Evolutionary conservation across 2,329 filamentous ascomycete genomes (phyloP).

Genomic region (Geoglossum cookeanum): DNA sequence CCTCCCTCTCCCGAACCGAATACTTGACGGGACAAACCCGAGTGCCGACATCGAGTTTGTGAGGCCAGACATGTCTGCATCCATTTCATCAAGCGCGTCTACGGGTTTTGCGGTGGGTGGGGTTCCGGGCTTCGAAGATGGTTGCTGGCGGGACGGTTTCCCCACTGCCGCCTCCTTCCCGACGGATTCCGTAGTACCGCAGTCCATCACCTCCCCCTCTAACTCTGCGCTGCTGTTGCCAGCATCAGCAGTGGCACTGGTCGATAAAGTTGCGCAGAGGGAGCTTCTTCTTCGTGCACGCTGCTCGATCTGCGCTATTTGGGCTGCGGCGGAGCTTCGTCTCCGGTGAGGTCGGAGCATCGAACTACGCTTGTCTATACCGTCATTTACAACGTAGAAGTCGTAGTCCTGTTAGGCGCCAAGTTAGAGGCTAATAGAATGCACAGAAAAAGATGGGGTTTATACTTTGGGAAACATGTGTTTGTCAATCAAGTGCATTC

Average conservation of each 20-base stretch:
- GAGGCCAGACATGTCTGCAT: conserved; percentile 18
- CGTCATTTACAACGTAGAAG: conserved; percentile 69
- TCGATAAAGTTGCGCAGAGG: background rate
- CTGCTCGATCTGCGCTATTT: conserved; percentile 7
- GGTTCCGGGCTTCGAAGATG: background rate
- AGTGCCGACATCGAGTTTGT: conserved; percentile 50
- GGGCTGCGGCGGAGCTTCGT: conserved; percentile 11
- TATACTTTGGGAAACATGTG: conserved; percentile 61
- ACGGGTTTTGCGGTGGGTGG: background rate
- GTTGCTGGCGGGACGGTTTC: background rate
- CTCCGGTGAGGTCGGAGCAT: conserved; percentile 42
- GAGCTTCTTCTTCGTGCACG: background rate
- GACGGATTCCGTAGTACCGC: background rate
- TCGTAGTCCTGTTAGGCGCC: conserved; percentile 44
- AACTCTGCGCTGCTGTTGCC: background rate
- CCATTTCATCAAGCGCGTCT: background rate
- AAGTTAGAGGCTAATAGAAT: background rate
- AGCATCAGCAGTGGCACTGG: background rate
- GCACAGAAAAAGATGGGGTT: conserved; percentile 10
- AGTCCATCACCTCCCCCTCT: background rate
- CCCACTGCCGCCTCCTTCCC: background rate
- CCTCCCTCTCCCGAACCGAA: conserved; percentile 40
- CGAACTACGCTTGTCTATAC: conserved; percentile 70
- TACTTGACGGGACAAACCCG: conserved; percentile 47
- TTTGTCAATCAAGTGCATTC: conserved; percentile 82